A percentile compares a stretch with the other conserved stretches of the same genome.
phyloP scores from a whole-genome alignment of 345 rosid genomes.

The Citrus cavaleriei region DNA sequence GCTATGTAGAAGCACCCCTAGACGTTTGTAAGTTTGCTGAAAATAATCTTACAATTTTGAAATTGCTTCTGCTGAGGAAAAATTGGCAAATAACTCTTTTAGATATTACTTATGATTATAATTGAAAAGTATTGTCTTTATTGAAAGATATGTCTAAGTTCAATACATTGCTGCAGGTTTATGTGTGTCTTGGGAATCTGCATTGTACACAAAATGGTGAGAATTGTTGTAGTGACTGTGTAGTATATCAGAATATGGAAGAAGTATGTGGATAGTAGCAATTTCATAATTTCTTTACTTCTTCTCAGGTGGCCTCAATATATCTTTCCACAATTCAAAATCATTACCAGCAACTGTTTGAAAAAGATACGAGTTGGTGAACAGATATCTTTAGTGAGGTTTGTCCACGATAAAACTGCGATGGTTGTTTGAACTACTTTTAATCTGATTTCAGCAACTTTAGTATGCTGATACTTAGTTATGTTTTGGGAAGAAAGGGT shows the following conservation, averaged over 20 bases:
- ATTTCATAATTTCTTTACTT: neutral
- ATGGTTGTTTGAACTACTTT: slow-evolving; percentile 8
- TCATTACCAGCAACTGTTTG: slow-evolving; percentile 47
- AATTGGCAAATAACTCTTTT: neutral
- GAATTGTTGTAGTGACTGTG: slow-evolving; percentile 12
- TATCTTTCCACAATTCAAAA: slow-evolving; percentile 63
- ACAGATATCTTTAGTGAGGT: slow-evolving; percentile 81
- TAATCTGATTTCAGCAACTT: slow-evolving; percentile 11
- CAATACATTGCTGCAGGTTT: slow-evolving; percentile 51
- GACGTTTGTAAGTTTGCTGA: slow-evolving; percentile 64
- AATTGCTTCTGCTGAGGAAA: slow-evolving; percentile 8
- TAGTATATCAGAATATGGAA: neutral
- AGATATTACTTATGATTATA: neutral
- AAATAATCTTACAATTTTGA: neutral
- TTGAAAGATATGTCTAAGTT: slow-evolving; percentile 8
- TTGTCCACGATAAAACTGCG: slow-evolving; percentile 19
- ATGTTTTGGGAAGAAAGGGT: slow-evolving; percentile 72
- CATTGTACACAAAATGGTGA: slow-evolving; percentile 79
- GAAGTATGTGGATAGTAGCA: neutral
- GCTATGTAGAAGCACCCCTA: slow-evolving; percentile 81
- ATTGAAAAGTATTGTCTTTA: neutral
- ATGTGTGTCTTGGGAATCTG: slow-evolving; percentile 79
- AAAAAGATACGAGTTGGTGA: slow-evolving; percentile 61
- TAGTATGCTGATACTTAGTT: slow-evolving; percentile 24
- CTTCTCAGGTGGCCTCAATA: slow-evolving; percentile 87